phyloP scores from a whole-genome alignment of 106 monocot species.

The Ottelia alismoides region DNA sequence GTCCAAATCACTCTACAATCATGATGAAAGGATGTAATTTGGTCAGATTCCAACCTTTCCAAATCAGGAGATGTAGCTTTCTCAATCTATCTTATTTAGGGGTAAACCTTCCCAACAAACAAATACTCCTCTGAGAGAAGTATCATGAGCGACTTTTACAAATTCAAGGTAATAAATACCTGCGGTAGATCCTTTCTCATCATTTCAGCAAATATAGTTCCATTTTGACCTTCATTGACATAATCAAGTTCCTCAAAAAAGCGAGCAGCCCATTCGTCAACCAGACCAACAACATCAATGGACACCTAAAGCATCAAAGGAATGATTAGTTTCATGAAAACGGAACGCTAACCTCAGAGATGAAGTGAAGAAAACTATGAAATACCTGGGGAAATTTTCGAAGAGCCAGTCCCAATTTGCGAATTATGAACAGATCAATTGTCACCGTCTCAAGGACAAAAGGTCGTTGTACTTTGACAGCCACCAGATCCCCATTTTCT shows the following conservation, averaged over 20 bases:
- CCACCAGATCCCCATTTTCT: constrained; percentile 92
- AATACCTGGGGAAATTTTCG: constrained; percentile 86
- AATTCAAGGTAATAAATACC: constrained; percentile 32
- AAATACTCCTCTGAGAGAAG: too few relatives aligned
- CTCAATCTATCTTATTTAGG: too few relatives aligned
- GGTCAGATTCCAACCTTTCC: too few relatives aligned
- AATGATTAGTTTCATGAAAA: neutral
- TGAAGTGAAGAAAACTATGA: too few relatives aligned
- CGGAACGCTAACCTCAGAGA: neutral
- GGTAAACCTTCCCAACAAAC: too few relatives aligned
- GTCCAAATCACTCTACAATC: too few relatives aligned
- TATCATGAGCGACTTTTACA: too few relatives aligned
- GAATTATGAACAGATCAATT: constrained; percentile 82
- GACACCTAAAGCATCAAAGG: constrained; percentile 36
- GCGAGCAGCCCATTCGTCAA: constrained; percentile 97
- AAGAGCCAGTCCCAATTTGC: constrained; percentile 75
- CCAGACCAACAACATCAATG: constrained; percentile 97
- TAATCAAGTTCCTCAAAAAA: constrained; percentile 99
- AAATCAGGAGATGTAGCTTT: too few relatives aligned
- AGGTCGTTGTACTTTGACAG: constrained; percentile 96
- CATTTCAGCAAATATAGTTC: constrained; percentile 92
- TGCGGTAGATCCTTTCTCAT: constrained; percentile 97
- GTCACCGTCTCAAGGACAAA: constrained; percentile 98
- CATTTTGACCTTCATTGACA: constrained; percentile 98
- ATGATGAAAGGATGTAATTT: too few relatives aligned